These are phyloP conservation scores for Termitomyces sp. DNA, from an alignment of 768 basidiomycete genomes.

Conservation along the genomic window DNA sequence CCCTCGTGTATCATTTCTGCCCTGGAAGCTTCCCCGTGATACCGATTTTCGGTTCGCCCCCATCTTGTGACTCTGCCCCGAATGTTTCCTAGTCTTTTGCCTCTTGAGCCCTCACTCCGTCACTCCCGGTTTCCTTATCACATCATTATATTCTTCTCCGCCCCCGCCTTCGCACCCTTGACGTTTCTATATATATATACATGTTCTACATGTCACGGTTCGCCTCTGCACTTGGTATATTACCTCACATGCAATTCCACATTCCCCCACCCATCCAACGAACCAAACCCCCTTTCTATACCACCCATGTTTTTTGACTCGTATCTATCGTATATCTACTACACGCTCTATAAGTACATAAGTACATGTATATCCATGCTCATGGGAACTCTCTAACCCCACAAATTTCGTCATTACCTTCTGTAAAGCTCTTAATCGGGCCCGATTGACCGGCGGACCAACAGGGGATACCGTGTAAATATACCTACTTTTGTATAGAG, in stretches of 20 bases:
- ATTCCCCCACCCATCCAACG: background rate
- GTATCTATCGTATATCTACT: slow-evolving; percentile 42
- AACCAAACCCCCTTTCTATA: slow-evolving; percentile 15
- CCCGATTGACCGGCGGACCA: background rate
- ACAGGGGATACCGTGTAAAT: background rate
- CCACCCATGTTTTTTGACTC: slow-evolving; percentile 16
- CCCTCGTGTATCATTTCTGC: slow-evolving; percentile 1
- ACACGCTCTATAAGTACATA: slow-evolving; percentile 28
- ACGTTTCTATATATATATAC: slow-evolving; percentile 18
- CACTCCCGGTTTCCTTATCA: slow-evolving; percentile 14
- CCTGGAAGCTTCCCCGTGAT: background rate
- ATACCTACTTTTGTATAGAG: background rate
- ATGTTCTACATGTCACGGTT: slow-evolving; percentile 11
- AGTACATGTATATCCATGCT: slow-evolving; percentile 16
- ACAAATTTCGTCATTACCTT: slow-evolving; percentile 1
- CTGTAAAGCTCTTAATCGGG: background rate
- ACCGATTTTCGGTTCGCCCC: background rate
- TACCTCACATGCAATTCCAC: background rate
- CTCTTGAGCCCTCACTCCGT: slow-evolving; percentile 1
- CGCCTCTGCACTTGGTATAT: background rate
- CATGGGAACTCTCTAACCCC: slow-evolving; percentile 8
- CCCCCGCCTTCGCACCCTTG: slow-evolving; percentile 10
- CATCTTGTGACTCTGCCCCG: slow-evolving; percentile 3
- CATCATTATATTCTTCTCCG: slow-evolving; percentile 15
- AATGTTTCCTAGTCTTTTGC: background rate